A percentile compares a stretch with the other conserved stretches of the same genome.
phyloP scores from a whole-genome alignment of 1,284 basidiomycete species.

The Ceratobasidium sp. region DNA sequence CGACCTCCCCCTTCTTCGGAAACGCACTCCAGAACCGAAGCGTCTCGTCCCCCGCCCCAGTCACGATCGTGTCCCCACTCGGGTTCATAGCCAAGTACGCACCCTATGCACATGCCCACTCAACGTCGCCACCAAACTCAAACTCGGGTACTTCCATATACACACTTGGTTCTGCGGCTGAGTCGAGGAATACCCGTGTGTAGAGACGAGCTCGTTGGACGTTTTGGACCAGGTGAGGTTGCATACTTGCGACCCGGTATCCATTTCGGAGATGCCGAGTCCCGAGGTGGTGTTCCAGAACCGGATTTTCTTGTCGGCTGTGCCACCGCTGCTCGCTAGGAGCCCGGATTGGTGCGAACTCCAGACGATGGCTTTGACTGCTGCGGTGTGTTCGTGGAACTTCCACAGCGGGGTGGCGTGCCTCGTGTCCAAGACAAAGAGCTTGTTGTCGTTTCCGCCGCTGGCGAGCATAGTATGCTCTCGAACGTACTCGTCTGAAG shows the following conservation, averaged over 20 bases:
- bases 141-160: slow-evolving; percentile 95
- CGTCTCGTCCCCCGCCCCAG: slow-evolving; percentile 97
- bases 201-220: slow-evolving; percentile 96
- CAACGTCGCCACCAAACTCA: slow-evolving; percentile 93
- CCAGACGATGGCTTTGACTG: slow-evolving; percentile 98
- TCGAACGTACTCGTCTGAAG: slow-evolving; percentile 57
- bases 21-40: slow-evolving; percentile 96
- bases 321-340: slow-evolving; percentile 96
- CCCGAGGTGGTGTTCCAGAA: slow-evolving; percentile 97
- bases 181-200: slow-evolving; percentile 95
- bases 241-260: slow-evolving; percentile 96
- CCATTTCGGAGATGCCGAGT: slow-evolving; percentile 82
- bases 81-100: slow-evolving; percentile 97
- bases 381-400: slow-evolving; percentile 96
- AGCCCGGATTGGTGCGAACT: slow-evolving; percentile 93
- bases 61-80: slow-evolving; percentile 97
- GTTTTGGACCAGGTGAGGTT: slow-evolving; percentile 97
- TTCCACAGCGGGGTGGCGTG: slow-evolving; percentile 77
- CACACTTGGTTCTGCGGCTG: slow-evolving; percentile 95
- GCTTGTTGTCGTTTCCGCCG: slow-evolving; percentile 98
- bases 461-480: slow-evolving; percentile 83
- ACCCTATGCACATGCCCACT: slow-evolving; percentile 96
- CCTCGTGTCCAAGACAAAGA: slow-evolving; percentile 90
- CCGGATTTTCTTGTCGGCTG: slow-evolving; percentile 95
- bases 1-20: slow-evolving; percentile 68